phyloP scores from a whole-genome alignment of 139 green algal genomes.

The Edaphochlamys debaryana region DNA sequence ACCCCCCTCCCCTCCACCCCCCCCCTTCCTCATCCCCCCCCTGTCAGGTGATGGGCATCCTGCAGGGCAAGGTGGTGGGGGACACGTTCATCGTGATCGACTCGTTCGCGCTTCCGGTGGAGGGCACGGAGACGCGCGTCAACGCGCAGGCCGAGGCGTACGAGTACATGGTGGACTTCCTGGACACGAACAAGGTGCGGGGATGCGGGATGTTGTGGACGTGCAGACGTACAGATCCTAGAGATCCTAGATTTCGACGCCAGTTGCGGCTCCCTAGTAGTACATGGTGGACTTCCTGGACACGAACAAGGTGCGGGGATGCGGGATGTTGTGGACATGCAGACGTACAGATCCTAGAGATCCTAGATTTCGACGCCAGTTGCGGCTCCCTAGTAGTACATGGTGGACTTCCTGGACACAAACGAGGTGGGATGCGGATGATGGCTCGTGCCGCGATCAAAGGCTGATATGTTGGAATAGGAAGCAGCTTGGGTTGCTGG shows the following conservation, averaged over 20 bases:
- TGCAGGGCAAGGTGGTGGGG: conserved; percentile 90
- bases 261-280: too few relatives aligned
- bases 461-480: too few relatives aligned
- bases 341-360: too few relatives aligned
- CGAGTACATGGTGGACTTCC: conserved; percentile 97
- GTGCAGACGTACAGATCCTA: too few relatives aligned
- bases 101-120: conserved; percentile 95
- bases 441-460: too few relatives aligned
- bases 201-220: too few relatives aligned
- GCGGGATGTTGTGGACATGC: too few relatives aligned
- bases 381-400: conserved; percentile 99
- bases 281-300: conserved; percentile 95
- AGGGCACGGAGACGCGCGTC: conserved; percentile 97
- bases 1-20: too few relatives aligned
- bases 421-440: conserved; percentile 72
- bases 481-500: too few relatives aligned
- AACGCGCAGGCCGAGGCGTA: conserved; percentile 89
- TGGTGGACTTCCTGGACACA: conserved; percentile 90
- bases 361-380: too few relatives aligned
- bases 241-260: too few relatives aligned
- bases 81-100: conserved; percentile 97
- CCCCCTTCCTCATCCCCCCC: not conserved
- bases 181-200: conserved; percentile 75
- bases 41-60: conserved; percentile 93
- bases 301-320: conserved; percentile 69